Conservation (phyloP, 192 early-diverging fungal species). For the Coemansia sp. region DNA sequence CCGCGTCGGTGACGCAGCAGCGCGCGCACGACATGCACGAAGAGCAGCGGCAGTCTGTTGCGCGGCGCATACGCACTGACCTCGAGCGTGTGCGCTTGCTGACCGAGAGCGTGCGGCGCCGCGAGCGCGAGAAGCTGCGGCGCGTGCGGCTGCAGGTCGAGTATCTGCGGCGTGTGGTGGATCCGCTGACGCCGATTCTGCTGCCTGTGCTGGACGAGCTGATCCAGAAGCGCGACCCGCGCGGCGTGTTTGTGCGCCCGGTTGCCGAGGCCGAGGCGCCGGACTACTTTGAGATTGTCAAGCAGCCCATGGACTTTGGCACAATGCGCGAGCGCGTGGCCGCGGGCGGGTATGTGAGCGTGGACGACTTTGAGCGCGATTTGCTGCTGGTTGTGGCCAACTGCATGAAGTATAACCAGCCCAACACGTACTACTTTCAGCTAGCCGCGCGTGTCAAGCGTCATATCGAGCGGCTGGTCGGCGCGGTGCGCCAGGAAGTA, state of each 20-base stretch:
- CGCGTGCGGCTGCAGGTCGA: conserved; percentile 58
- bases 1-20: conserved; percentile 73
- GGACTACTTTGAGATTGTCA: conserved; percentile 73
- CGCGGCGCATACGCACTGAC: conserved; percentile 68
- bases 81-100: conserved; percentile 86
- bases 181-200: conserved; percentile 70
- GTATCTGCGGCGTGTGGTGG: conserved; percentile 65
- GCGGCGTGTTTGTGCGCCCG: conserved; percentile 66
- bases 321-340: conserved; percentile 62
- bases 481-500: conserved; percentile 3
- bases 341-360: conserved; percentile 53
- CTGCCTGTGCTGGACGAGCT: conserved; percentile 62
- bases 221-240: conserved; percentile 70
- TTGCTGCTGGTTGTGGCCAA: conserved; percentile 33
- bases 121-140: conserved; percentile 72
- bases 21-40: conserved; percentile 78
- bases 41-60: conserved; percentile 62
- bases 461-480: conserved; percentile 23
- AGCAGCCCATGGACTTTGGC: conserved; percentile 75
- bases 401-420: conserved; percentile 50
- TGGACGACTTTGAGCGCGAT: conserved; percentile 61
- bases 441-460: conserved; percentile 33
- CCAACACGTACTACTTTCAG: conserved; percentile 46
- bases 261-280: conserved; percentile 66
- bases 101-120: conserved; percentile 68